A percentile compares a stretch with the other conserved stretches of the same genome.
These are phyloP conservation scores for Backusella luteola DNA, from an alignment of 192 early-diverging fungal genomes.

Conservation along the genomic window DNA sequence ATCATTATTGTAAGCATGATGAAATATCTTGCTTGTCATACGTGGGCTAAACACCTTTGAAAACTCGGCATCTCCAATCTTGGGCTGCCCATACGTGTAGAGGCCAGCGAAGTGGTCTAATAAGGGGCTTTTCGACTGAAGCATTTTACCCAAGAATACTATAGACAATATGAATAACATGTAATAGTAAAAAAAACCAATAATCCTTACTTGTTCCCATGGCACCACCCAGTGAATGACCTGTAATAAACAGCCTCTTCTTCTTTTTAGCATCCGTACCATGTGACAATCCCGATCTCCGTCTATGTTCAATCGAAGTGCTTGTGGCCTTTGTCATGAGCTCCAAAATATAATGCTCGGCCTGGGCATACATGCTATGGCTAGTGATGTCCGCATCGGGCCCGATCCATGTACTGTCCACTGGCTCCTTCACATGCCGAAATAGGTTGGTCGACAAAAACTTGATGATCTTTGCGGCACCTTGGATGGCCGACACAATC, in stretches of 20 bases:
- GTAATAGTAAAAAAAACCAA: neutral
- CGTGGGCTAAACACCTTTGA: constrained; percentile 45
- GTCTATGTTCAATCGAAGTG: neutral
- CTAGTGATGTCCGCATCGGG: constrained; percentile 33
- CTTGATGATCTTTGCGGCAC: constrained; percentile 33
- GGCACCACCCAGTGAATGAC: constrained; percentile 50
- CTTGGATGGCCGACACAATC: constrained; percentile 40
- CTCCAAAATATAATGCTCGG: constrained; percentile 32
- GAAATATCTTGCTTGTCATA: constrained; percentile 52
- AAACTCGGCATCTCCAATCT: constrained; percentile 49
- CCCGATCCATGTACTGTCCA: constrained; percentile 49
- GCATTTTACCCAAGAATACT: constrained; percentile 55
- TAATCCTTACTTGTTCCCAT: constrained; percentile 40
- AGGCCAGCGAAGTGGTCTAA: constrained; percentile 51
- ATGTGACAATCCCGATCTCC: constrained; percentile 10
- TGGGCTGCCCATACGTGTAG: constrained; percentile 53
- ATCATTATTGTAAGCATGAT: constrained; percentile 57
- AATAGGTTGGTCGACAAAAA: constrained; percentile 43
- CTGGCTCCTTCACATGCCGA: constrained; percentile 46
- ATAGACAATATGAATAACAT: neutral
- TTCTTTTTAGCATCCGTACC: constrained; percentile 27
- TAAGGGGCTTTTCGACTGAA: constrained; percentile 45
- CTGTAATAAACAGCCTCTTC: constrained; percentile 49
- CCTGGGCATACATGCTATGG: constrained; percentile 45
- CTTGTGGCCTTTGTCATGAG: constrained; percentile 14